phyloP scores from a whole-genome alignment of 1,284 basidiomycete genomes.

The Trichosporon sp. region DNA sequence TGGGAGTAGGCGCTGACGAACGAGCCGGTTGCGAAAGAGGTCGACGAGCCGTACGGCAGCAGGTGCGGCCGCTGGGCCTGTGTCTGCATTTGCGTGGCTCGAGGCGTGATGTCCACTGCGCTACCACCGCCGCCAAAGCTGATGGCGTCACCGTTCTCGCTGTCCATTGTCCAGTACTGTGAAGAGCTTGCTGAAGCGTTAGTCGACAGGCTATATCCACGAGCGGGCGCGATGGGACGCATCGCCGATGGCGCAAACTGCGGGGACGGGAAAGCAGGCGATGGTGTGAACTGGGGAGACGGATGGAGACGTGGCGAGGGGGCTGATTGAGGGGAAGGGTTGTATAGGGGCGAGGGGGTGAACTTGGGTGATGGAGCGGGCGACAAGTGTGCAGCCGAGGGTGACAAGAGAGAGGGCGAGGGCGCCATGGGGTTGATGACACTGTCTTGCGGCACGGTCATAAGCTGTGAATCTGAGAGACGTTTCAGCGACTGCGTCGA shows the following conservation, averaged over 20 bases:
- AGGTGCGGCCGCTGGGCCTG: not conserved
- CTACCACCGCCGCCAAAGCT: not conserved
- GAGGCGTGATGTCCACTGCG: not conserved
- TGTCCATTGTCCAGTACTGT: not conserved
- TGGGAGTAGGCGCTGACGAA: not conserved
- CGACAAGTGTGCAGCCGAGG: not conserved
- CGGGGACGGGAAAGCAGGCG: not conserved
- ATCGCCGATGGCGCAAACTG: not conserved
- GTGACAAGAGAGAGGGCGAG: not conserved
- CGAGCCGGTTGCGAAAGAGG: not conserved
- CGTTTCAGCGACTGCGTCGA: not conserved
- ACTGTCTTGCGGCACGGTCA: not conserved
- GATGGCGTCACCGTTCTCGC: not conserved
- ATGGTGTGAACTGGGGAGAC: not conserved
- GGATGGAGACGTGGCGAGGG: not conserved
- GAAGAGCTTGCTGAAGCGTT: not conserved
- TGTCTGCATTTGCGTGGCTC: not conserved
- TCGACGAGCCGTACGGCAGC: not conserved
- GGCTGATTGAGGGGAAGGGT: not conserved
- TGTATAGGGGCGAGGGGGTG: not conserved
- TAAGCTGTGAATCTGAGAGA: not conserved
- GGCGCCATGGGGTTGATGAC: not conserved
- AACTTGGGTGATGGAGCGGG: not conserved
- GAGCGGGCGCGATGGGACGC: not conserved
- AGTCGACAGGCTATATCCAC: not conserved